These are phyloP conservation scores for Durusdinium trenchii DNA, from an alignment of 73 alveolate genomes.

Conservation along the genomic window DNA sequence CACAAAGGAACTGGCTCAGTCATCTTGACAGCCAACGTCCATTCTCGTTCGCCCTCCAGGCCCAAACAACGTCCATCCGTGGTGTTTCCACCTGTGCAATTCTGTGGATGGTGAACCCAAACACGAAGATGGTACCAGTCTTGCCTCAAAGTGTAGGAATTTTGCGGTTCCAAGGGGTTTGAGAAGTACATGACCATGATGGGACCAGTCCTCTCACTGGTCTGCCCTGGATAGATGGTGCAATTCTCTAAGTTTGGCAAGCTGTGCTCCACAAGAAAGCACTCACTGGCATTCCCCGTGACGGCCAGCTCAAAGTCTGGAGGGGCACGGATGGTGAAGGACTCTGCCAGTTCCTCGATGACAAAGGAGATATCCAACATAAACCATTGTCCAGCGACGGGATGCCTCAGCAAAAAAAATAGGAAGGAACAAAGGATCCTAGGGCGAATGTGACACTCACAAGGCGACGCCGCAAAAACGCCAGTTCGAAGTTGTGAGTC, in stretches of 20 bases:
- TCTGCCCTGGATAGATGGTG: slow-evolving; percentile 49
- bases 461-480: no score
- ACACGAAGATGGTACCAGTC: slow-evolving; percentile 8
- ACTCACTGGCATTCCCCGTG: slow-evolving; percentile 12
- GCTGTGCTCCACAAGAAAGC: slow-evolving; percentile 65
- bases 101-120: slow-evolving; percentile 52
- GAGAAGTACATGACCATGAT: slow-evolving; percentile 37
- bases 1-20: slow-evolving; percentile 23
- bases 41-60: slow-evolving; percentile 21
- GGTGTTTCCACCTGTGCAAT: slow-evolving; percentile 34
- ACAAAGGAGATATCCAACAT: slow-evolving; percentile 45
- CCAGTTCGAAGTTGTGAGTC: neutral
- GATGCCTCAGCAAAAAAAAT: neutral
- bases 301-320: slow-evolving; percentile 63
- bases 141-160: slow-evolving; percentile 12
- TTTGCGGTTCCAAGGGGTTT: slow-evolving; percentile 57
- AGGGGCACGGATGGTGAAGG: slow-evolving; percentile 38
- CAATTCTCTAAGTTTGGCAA: slow-evolving; percentile 60
- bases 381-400: slow-evolving; percentile 44
- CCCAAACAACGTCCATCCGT: slow-evolving; percentile 32
- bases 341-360: slow-evolving; percentile 50
- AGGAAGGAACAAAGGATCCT: no score
- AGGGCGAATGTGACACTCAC: no score
- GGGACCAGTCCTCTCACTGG: slow-evolving; percentile 53
- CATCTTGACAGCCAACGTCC: slow-evolving; percentile 32